These are phyloP conservation scores for Mycotypha africana DNA, from an alignment of 371 early-diverging fungal genomes.

Conservation along the genomic window DNA sequence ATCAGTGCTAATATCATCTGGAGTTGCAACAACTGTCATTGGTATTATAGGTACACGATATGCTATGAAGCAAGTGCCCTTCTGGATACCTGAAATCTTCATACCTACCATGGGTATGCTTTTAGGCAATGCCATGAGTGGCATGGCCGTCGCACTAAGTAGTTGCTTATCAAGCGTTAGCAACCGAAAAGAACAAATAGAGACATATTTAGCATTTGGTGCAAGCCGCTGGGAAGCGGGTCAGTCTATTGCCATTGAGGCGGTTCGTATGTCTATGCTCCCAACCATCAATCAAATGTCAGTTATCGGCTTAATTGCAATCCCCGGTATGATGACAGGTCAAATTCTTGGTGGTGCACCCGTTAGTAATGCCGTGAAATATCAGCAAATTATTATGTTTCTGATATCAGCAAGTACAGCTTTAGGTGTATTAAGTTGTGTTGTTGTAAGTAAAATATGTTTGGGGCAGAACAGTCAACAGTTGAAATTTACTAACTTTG, in stretches of 20 bases:
- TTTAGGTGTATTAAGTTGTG: constrained; percentile 55
- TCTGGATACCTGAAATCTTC: constrained; percentile 68
- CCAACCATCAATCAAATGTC: constrained; percentile 83
- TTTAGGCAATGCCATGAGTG: constrained; percentile 76
- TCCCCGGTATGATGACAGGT: constrained; percentile 87
- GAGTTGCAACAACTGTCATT: constrained; percentile 34
- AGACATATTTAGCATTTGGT: constrained; percentile 69
- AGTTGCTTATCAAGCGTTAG: constrained; percentile 38
- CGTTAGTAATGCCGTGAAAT: constrained; percentile 69
- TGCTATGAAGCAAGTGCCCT: constrained; percentile 67
- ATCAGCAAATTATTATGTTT: constrained; percentile 76
- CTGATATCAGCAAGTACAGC: constrained; percentile 65
- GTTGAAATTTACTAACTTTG: background rate
- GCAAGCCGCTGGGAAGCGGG: constrained; percentile 81
- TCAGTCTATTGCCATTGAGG: constrained; percentile 63
- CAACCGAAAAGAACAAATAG: constrained; percentile 64
- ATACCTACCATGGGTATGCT: constrained; percentile 85
- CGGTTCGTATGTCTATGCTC: constrained; percentile 67
- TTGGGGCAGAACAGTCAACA: no score
- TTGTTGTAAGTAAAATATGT: no score
- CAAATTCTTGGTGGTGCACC: constrained; percentile 80
- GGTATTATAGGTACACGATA: constrained; percentile 57
- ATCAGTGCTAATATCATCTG: constrained; percentile 40
- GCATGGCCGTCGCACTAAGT: constrained; percentile 68
- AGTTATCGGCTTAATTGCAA: constrained; percentile 78